These are phyloP conservation scores for Podila minutissima DNA, from an alignment of 192 early-diverging fungal genomes.

Conservation along the genomic window DNA sequence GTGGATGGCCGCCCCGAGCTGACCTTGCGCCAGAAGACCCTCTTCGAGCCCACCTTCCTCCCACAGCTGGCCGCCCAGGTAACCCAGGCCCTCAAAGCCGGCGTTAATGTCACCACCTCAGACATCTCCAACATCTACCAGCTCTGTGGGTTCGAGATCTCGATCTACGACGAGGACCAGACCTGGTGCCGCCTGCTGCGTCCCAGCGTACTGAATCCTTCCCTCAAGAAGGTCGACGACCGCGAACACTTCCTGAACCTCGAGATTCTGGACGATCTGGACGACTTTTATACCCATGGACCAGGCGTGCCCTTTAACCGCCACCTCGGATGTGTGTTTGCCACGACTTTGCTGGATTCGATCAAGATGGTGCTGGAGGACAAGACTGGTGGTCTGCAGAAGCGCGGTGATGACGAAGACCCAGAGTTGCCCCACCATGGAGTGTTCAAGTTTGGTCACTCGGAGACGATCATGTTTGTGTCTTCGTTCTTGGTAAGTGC, in stretches of 20 bases:
- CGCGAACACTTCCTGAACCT: conserved; percentile 12
- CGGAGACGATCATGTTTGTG: conserved; percentile 41
- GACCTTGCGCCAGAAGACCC: conserved; percentile 2
- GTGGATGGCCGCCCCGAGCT: conserved; percentile 10
- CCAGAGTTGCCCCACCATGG: not conserved
- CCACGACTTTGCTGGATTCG: conserved; percentile 4
- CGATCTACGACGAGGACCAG: conserved; percentile 23
- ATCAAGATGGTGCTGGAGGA: conserved; percentile 14
- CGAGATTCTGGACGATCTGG: conserved; percentile 26
- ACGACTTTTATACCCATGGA: conserved; percentile 33
- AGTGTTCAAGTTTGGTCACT: conserved; percentile 43
- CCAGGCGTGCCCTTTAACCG: conserved; percentile 41
- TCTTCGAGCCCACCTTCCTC: conserved; percentile 7
- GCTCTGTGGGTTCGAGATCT: conserved; percentile 32
- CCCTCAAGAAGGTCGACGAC: not conserved
- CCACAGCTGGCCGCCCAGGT: conserved; percentile 13
- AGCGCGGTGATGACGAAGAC: conserved; percentile 14
- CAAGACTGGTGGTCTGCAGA: not conserved
- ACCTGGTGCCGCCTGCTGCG: conserved; percentile 39
- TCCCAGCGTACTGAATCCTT: not conserved
- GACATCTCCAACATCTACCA: conserved; percentile 24
- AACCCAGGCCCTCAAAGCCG: not conserved
- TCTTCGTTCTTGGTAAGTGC: conserved; percentile 30
- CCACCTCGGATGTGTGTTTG: conserved; percentile 39
- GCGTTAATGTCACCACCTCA: conserved; percentile 22